Evolutionary conservation across 78 protist species (phyloP).

Genomic region (Dictyostelium capitatum): DNA sequence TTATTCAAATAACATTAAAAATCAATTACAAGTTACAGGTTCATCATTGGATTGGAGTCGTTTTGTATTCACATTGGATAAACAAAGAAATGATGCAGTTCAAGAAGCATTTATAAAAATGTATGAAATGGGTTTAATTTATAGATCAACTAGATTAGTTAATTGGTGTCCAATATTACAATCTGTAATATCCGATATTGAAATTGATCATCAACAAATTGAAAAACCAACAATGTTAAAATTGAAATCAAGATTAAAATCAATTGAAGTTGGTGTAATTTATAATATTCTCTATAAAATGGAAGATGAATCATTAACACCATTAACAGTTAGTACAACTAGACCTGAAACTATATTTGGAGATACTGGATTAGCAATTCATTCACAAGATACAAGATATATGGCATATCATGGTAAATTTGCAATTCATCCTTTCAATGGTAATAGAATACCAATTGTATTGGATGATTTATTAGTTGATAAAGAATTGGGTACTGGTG

Average conservation of each 20-base stretch:
- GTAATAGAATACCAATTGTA: constrained; percentile 92
- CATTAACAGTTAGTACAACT: constrained; percentile 93
- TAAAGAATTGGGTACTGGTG: constrained; percentile 95
- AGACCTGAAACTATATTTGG: constrained; percentile 98
- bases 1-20: constrained; percentile 92
- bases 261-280: constrained; percentile 89
- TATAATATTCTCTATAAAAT: constrained; percentile 43
- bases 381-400: constrained; percentile 92
- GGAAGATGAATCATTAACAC: not conserved
- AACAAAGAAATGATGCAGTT: constrained; percentile 84
- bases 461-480: constrained; percentile 95
- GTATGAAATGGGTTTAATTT: constrained; percentile 90
- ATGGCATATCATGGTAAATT: constrained; percentile 79
- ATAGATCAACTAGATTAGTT: constrained; percentile 93
- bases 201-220: constrained; percentile 93
- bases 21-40: constrained; percentile 95
- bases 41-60: constrained; percentile 99
- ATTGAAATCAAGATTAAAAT: not conserved
- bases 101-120: constrained; percentile 95
- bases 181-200: constrained; percentile 99
- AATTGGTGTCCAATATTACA: constrained; percentile 98
- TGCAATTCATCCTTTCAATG: constrained; percentile 89
- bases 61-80: constrained; percentile 98
- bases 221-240: constrained; percentile 59
- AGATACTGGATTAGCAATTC: constrained; percentile 95